Evolutionary conservation across 495 filamentous ascomycete species (phyloP), one percentile per base, ranked within the genome.

Genomic region (Immersiella caudata): DNA sequence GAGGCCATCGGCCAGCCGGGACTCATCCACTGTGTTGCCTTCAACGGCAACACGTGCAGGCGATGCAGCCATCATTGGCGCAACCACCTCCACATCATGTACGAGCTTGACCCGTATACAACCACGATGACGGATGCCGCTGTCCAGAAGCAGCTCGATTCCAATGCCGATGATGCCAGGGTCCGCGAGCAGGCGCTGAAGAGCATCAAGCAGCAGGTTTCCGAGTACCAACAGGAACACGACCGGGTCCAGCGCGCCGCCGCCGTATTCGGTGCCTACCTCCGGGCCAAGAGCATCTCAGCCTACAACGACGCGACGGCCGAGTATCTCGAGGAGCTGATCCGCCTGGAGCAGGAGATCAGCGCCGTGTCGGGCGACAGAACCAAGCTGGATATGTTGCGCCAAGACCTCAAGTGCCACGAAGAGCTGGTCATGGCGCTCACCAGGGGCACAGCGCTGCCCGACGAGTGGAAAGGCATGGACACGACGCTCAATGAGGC

Each of bases 261-360:
- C 3, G 79, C 74, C 1, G 60, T 73, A 22, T 82, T 83, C 62
- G 66, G 75, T 35, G 16, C 79, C 3, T 83, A 76, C 66, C 62
- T 83, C 6, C 76, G 72, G 64, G 71, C 77, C 25, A 67, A 81
- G 56, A 73, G 73, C 1, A 77, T 82, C 58, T 71, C 75, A 0
- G 58, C 71, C 1, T 76, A 75, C 70, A 82, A 82, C 52, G 79
- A 82, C 61, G 75, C 76, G 1, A 81, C 72, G 14, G 11, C 79
- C 2, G 79, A 67, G 1, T 82, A 82, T 65, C 71, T 82, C 25
- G 77, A 79, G 56, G 59, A 67, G 55, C 57, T 80, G 0, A 80
- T 81, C 36, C 60, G 67, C 25, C 50, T 74, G 2, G 70, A 74
- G 57, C 5, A 57, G 46, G 51, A 40, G 2, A 68, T 62, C 22